These are phyloP conservation scores for Lolium rigidum DNA, from an alignment of 176 grass and related monocot species.

Conservation along the genomic window DNA sequence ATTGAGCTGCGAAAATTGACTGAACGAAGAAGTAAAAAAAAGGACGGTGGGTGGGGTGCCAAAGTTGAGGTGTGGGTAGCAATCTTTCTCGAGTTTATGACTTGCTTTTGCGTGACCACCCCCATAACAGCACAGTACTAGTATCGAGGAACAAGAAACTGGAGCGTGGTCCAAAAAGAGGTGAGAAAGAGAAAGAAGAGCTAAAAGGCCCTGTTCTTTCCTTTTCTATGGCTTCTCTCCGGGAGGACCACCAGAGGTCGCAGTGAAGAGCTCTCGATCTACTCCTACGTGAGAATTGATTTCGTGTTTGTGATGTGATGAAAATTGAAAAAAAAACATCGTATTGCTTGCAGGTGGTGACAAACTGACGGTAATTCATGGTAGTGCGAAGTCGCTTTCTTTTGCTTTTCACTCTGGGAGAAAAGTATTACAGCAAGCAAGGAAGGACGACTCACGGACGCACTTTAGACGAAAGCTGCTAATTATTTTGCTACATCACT, in stretches of 20 bases:
- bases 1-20: not conserved
- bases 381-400: conserved; percentile 34
- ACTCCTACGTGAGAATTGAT: not conserved
- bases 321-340: not conserved
- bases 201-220: conserved; percentile 30
- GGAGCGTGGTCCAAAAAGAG: conserved; percentile 44
- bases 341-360: not conserved
- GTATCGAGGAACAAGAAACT: not conserved
- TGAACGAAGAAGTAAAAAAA: not conserved
- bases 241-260: not conserved
- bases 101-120: conserved; percentile 45
- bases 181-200: conserved; percentile 36
- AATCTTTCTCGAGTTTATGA: conserved; percentile 33
- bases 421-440: conserved; percentile 47
- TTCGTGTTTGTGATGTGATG: not conserved
- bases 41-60: conserved; percentile 22
- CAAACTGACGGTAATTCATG: conserved; percentile 5
- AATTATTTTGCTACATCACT: conserved; percentile 25
- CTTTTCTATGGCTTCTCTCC: not conserved
- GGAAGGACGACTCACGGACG: conserved; percentile 17
- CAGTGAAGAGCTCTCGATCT: not conserved
- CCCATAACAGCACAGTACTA: not conserved
- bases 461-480: conserved; percentile 56
- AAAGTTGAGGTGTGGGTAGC: not conserved
- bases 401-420: conserved; percentile 27